A percentile compares a stretch with the other conserved stretches of the same genome.
These are phyloP conservation scores for Endocalyx cinctus DNA, from an alignment of 2,329 filamentous ascomycete genomes.

Conservation along the genomic window DNA sequence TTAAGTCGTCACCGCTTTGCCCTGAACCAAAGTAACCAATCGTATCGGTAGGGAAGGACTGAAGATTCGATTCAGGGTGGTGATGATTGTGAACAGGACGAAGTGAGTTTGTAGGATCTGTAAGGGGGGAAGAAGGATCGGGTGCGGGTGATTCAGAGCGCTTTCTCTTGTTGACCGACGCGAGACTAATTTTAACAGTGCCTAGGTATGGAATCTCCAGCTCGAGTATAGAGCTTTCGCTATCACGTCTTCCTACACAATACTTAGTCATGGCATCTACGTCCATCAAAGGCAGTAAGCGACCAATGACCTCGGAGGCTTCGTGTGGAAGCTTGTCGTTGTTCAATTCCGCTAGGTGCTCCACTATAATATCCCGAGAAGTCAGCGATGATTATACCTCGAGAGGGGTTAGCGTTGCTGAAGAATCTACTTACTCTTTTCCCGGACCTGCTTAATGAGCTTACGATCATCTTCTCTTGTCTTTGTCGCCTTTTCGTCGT, in stretches of 20 bases:
- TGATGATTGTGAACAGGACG: no score
- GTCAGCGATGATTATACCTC: no score
- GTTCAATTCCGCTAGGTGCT: slow-evolving; percentile 32
- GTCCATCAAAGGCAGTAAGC: slow-evolving; percentile 35
- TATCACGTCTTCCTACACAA: slow-evolving; percentile 7
- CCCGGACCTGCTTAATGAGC: slow-evolving; percentile 31
- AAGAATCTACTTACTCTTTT: slow-evolving; percentile 30
- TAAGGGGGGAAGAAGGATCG: not conserved
- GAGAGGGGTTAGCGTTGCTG: no score
- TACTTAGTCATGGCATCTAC: slow-evolving; percentile 12
- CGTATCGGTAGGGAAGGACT: no score
- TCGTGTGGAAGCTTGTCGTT: slow-evolving; percentile 38
- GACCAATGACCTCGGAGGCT: slow-evolving; percentile 37
- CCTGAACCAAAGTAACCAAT: not conserved
- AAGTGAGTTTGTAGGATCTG: not conserved
- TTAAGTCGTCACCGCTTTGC: not conserved
- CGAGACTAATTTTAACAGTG: slow-evolving; percentile 42
- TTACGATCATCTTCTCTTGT: slow-evolving; percentile 31
- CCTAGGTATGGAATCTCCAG: slow-evolving; percentile 44
- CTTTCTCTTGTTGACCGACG: slow-evolving; percentile 20
- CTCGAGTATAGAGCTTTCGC: slow-evolving; percentile 25
- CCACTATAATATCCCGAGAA: no score
- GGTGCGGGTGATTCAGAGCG: slow-evolving; percentile 5
- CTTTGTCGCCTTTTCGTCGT: slow-evolving; percentile 11
- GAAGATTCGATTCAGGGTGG: no score